Base-by-base conservation (phyloP, 2,329 filamentous ascomycete genomes). In the Cladosporium halotolerans region DNA sequence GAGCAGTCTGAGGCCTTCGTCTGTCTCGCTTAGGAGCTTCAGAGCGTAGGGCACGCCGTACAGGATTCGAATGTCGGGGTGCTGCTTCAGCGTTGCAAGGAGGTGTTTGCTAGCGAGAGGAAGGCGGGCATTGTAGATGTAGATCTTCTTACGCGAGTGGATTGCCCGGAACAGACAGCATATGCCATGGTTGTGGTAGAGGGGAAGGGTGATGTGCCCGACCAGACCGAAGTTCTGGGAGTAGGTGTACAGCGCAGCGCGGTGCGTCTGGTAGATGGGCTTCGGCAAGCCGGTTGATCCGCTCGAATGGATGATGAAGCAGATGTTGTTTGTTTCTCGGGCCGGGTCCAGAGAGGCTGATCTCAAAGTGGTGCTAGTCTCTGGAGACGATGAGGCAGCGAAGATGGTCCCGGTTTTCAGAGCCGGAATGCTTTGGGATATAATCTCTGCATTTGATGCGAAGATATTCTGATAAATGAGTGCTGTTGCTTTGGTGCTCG, bases 241-340 rank as follows among this genome's bases (percentile, higher is more conserved):
- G 46, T 73, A 76, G 42, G 77, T 78, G n/a, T 68, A 67, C 6
- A 81, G 62, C 0, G 71, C 71, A 2, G 73, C 70, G 7, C 64
- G 62, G 45, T 84, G 78, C 0, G 75, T 79, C 48, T 80, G 77
- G 52, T 73, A 79, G 39, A 84, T 81, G 0, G 82, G 80, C 56
- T 84, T 84, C 0, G 82, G 81, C 0, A 83, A 66, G 0, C 81
- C 81, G 0, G 82, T 83, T 0, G 78, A 81, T 3, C 81, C 80
- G 23, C 70, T 72, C 0, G 73, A 76, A 57, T 76, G 74, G 9
- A 77, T 72, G 45, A 72, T 74, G 68, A 63, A 70, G 4, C 59
- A 64, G 49, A 67, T 60, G 59, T 68, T 59, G n/a, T 54, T 61
- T 19, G 57, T 60, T 55, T 70, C 66, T 6, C 54, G 55, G 4